Percentiles rank a stretch among this genome's conserved stretches.
Conservation (phyloP, 1,284 basidiomycete genomes). For the Bjerkandera adusta region DNA sequence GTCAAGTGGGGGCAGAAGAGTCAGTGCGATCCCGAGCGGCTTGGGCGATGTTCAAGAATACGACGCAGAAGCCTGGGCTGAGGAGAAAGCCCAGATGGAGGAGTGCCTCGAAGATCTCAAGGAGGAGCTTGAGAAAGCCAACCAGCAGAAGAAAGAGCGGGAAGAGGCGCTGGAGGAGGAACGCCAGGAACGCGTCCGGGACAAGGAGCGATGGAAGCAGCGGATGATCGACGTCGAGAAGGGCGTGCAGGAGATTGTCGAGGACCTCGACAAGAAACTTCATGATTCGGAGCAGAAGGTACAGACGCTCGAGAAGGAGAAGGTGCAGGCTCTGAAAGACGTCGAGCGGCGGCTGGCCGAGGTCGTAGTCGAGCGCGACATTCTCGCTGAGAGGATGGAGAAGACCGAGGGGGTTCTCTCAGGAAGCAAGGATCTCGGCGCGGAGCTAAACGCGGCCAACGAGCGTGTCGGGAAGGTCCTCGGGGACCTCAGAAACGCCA, state of each 20-base stretch:
- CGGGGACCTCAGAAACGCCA: constrained; percentile 56
- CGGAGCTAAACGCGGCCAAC: constrained; percentile 62
- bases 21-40: constrained; percentile 8
- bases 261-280: constrained; percentile 58
- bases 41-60: constrained; percentile 14
- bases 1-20: constrained; percentile 9
- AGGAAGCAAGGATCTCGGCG: constrained; percentile 60
- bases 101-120: constrained; percentile 38
- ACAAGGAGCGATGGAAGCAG: constrained; percentile 65
- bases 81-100: constrained; percentile 31
- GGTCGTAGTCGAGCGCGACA: constrained; percentile 49
- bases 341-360: constrained; percentile 43
- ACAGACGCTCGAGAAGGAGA: constrained; percentile 39
- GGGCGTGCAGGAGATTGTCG: constrained; percentile 63
- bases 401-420: constrained; percentile 61
- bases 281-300: constrained; percentile 47
- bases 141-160: constrained; percentile 54
- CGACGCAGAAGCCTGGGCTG: constrained; percentile 20
- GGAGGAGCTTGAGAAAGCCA: constrained; percentile 49
- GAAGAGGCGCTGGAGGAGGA: constrained; percentile 48
- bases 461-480: constrained; percentile 51
- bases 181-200: constrained; percentile 49
- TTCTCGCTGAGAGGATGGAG: constrained; percentile 52
- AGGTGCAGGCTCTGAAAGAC: constrained; percentile 45
- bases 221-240: constrained; percentile 67